These are phyloP conservation scores for Leucaena leucocephala DNA, from an alignment of 306 rosid genomes.

Conservation along the genomic window DNA sequence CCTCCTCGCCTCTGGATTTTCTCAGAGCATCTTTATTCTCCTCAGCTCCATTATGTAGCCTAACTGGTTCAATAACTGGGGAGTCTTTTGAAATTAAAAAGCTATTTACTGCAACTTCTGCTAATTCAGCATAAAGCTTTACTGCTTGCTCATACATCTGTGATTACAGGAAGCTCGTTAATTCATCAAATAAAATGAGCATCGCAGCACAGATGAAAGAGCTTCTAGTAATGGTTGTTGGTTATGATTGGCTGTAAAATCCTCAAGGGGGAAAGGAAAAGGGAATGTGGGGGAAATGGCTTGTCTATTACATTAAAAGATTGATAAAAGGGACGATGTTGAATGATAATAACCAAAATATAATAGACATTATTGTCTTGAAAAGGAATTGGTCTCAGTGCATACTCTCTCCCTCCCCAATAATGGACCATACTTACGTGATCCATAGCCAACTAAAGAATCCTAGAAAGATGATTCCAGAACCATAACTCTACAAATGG, in stretches of 20 bases:
- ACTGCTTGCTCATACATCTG: slow-evolving; percentile 90
- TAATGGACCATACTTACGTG: not conserved
- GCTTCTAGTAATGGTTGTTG: not conserved
- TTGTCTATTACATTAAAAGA: not conserved
- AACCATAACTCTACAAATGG: not conserved
- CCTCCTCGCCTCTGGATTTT: slow-evolving; percentile 92
- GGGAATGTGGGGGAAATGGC: not conserved
- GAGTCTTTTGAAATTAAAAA: slow-evolving; percentile 85
- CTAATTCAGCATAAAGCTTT: slow-evolving; percentile 80
- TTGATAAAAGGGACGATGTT: not conserved
- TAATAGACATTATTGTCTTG: not conserved
- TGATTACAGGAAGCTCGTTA: not conserved
- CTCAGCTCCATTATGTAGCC: slow-evolving; percentile 91
- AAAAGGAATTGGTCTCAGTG: not conserved
- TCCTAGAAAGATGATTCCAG: not conserved
- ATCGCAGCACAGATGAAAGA: not conserved
- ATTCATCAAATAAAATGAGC: not conserved
- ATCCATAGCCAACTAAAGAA: not conserved
- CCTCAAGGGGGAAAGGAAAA: not conserved
- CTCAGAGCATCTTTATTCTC: slow-evolving; percentile 92
- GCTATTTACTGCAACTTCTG: slow-evolving; percentile 89
- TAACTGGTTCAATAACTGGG: slow-evolving; percentile 83
- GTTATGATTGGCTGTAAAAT: not conserved
- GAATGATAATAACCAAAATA: not conserved
- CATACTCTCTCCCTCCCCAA: not conserved